A percentile compares a stretch with the other conserved stretches of the same genome.
Conservation (phyloP, 23 red algal genomes). For the Gracilariopsis chorda region DNA sequence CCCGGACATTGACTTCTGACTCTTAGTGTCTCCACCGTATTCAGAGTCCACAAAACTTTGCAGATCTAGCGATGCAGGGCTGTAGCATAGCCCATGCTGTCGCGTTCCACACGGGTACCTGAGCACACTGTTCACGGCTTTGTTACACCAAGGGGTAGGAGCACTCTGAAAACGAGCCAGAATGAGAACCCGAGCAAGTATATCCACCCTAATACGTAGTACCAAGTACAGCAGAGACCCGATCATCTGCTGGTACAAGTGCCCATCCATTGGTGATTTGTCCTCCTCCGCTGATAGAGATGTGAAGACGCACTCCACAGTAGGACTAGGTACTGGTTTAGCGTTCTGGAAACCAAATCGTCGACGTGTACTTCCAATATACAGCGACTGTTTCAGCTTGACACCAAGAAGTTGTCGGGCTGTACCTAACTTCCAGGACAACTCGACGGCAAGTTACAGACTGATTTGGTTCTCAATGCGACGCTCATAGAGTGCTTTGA, state of each 20-base stretch:
- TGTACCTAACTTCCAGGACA: too few species aligned
- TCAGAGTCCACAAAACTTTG: neutral
- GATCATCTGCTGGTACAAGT: neutral
- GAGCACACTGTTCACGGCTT: neutral
- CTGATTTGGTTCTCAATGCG: too few species aligned
- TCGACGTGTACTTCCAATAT: too few species aligned
- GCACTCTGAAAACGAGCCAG: slow-evolving; percentile 12
- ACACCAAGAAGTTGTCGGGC: too few species aligned
- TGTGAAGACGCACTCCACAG: neutral
- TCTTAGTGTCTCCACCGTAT: neutral
- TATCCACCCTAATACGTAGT: neutral
- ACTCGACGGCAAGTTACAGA: too few species aligned
- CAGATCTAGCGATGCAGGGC: neutral
- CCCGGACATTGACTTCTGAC: neutral
- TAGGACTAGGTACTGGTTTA: neutral
- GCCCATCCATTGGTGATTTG: neutral
- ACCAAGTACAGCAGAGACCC: neutral
- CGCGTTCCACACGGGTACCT: neutral
- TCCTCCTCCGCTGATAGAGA: neutral
- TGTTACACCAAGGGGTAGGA: neutral
- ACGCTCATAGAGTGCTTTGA: too few species aligned
- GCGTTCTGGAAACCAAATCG: neutral
- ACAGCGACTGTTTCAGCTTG: too few species aligned
- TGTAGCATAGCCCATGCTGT: neutral
- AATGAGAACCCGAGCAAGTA: neutral